Percentiles rank a stretch among this genome's conserved stretches.
Evolutionary conservation across 2,329 filamentous ascomycete species (phyloP).

Genomic region (Pseudopyrenochaeta lycopersici): DNA sequence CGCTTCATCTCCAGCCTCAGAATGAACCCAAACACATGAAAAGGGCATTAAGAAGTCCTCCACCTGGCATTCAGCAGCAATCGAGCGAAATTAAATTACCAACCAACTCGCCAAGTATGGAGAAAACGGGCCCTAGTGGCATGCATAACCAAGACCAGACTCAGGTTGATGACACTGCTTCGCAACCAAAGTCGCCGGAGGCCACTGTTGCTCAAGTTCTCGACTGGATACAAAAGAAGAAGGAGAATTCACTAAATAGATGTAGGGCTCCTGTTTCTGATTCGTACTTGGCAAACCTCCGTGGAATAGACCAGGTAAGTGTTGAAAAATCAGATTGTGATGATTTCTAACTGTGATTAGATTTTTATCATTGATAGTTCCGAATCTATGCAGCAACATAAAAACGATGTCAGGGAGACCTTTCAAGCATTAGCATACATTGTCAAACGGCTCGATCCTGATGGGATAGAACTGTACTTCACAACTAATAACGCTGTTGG

Average conservation of each 20-base stretch:
- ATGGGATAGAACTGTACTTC: conserved; percentile 29
- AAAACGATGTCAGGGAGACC: conserved; percentile 1
- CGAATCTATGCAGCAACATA: conserved; percentile 13
- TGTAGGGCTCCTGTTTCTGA: background rate
- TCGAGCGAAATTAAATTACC: too few species aligned
- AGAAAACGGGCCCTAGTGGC: background rate
- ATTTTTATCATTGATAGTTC: conserved; percentile 30
- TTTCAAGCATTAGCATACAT: conserved; percentile 20
- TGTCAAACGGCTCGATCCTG: conserved; percentile 22
- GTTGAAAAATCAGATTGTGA: background rate
- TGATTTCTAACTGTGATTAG: background rate
- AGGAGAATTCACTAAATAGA: background rate
- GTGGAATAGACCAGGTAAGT: conserved; percentile 22
- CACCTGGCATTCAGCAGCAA: too few species aligned
- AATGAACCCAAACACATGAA: too few species aligned
- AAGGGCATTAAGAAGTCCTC: too few species aligned
- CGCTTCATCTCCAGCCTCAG: too few species aligned
- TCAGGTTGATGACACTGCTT: background rate
- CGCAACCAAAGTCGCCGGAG: background rate
- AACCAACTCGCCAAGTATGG: too few species aligned
- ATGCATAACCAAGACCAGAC: background rate
- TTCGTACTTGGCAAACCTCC: conserved; percentile 3
- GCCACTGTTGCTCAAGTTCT: background rate
- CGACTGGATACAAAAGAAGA: background rate
- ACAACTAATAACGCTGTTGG: background rate